A percentile compares a stretch with the other conserved stretches of the same genome.
Conservation (phyloP, 1,284 basidiomycete species). For the Pseudozyma sp. region DNA sequence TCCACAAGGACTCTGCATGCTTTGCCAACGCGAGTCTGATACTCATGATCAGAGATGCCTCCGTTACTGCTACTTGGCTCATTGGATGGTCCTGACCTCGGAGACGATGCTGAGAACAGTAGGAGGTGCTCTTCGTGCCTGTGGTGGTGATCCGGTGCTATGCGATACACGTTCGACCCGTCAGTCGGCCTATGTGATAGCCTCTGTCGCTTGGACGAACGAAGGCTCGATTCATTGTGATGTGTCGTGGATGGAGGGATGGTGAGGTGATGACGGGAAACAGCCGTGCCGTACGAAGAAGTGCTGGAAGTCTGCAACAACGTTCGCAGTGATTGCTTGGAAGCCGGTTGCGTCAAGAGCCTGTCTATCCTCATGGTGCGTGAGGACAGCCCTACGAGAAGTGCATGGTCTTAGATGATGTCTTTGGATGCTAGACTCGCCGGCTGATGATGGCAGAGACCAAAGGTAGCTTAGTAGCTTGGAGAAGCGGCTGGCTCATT, state of each 20-base stretch:
- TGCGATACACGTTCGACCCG: no score
- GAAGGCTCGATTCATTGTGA: background rate
- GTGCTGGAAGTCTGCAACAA: constrained; percentile 2
- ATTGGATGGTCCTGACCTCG: background rate
- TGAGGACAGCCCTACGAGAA: background rate
- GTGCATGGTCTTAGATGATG: constrained; percentile 13
- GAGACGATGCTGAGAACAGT: constrained; percentile 9
- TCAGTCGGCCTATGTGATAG: background rate
- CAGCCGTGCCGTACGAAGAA: background rate
- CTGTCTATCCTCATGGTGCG: constrained; percentile 29
- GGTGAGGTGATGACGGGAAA: background rate
- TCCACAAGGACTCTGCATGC: constrained; percentile 46
- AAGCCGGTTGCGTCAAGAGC: constrained; percentile 13
- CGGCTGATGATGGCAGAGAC: constrained; percentile 2
- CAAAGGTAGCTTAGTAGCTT: background rate
- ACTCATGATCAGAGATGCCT: constrained; percentile 51
- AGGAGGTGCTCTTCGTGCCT: background rate
- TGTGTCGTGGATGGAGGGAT: background rate
- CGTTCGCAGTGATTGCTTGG: constrained; percentile 5
- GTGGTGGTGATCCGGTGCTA: no score
- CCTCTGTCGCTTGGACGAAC: background rate
- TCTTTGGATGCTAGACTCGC: background rate
- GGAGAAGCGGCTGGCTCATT: constrained; percentile 5
- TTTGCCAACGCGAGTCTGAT: constrained; percentile 50
- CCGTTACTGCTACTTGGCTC: background rate